These are phyloP conservation scores for Areca catechu DNA, from an alignment of 176 grass and related monocot species.

Conservation along the genomic window DNA sequence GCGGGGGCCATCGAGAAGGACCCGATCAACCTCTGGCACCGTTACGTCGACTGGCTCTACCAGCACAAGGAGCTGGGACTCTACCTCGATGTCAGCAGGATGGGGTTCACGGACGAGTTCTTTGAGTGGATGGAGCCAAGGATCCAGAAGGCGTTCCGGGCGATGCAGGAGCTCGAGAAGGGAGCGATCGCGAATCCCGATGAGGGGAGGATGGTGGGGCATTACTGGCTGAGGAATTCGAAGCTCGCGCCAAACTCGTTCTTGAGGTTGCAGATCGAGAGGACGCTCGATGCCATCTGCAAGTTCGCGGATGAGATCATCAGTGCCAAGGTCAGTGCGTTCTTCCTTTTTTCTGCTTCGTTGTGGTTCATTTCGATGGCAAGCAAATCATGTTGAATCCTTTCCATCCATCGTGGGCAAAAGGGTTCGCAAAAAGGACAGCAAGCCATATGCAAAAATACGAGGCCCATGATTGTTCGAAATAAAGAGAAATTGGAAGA, in stretches of 20 bases:
- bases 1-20: conserved; percentile 57
- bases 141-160: conserved; percentile 58
- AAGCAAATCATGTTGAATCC: too few species aligned
- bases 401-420: too few species aligned
- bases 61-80: conserved; percentile 97
- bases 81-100: conserved; percentile 92
- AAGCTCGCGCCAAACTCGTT: conserved; percentile 60
- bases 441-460: too few species aligned
- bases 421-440: too few species aligned
- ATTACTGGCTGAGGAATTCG: conserved; percentile 88
- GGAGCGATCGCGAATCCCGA: conserved; percentile 96
- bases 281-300: conserved; percentile 53
- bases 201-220: conserved; percentile 84
- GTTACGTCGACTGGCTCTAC: conserved; percentile 93
- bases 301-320: conserved; percentile 75
- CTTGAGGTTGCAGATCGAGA: conserved; percentile 71
- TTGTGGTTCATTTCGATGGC: too few species aligned
- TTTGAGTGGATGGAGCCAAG: conserved; percentile 62
- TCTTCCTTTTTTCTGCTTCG: neutral
- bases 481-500: too few species aligned
- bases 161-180: conserved; percentile 92
- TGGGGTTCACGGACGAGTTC: conserved; percentile 88
- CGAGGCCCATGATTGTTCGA: too few species aligned
- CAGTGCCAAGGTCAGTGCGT: conserved; percentile 57
- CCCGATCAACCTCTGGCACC: conserved; percentile 71